These are phyloP conservation scores for Cladorrhinum sp. DNA, from an alignment of 2,329 filamentous ascomycete genomes.

Conservation along the genomic window DNA sequence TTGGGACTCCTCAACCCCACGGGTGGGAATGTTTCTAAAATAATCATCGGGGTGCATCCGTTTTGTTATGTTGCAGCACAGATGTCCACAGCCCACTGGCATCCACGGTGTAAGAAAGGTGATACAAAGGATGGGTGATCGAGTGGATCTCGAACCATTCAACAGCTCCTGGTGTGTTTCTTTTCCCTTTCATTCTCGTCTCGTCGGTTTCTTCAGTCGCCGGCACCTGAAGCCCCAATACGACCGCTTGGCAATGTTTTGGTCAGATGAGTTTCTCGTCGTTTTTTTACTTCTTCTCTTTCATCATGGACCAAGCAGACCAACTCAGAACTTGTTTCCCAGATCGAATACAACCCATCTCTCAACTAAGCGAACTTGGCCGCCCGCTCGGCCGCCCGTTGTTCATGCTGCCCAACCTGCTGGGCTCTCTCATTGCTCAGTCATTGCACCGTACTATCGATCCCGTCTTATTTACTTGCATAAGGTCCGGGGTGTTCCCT, in stretches of 20 bases:
- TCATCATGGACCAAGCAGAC: slow-evolving; percentile 1
- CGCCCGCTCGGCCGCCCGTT: slow-evolving; percentile 21
- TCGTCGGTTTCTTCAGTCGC: slow-evolving; percentile 1
- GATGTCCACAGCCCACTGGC: slow-evolving; percentile 23
- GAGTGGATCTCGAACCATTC: slow-evolving; percentile 30
- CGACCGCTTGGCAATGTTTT: slow-evolving; percentile 17
- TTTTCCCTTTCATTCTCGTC: slow-evolving; percentile 2
- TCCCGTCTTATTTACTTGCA: slow-evolving; percentile 17
- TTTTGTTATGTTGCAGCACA: slow-evolving; percentile 17
- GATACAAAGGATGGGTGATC: slow-evolving; percentile 32
- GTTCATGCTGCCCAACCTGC: slow-evolving; percentile 14
- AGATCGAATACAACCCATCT: not conserved
- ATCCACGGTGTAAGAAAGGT: slow-evolving; percentile 30
- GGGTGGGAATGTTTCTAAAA: not conserved
- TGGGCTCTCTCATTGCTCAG: slow-evolving; percentile 19
- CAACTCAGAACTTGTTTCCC: not conserved
- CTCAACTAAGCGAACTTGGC: slow-evolving; percentile 13
- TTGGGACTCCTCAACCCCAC: too few species aligned
- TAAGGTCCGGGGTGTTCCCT: slow-evolving; percentile 14
- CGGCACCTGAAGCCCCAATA: not conserved
- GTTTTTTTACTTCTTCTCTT: not conserved
- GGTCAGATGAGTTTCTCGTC: slow-evolving; percentile 2
- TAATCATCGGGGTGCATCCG: not conserved
- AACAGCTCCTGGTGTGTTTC: slow-evolving; percentile 14
- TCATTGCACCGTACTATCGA: slow-evolving; percentile 9